Conservation (phyloP, 1,139 yeast genomes). For the Meyerozyma elateridarum region DNA sequence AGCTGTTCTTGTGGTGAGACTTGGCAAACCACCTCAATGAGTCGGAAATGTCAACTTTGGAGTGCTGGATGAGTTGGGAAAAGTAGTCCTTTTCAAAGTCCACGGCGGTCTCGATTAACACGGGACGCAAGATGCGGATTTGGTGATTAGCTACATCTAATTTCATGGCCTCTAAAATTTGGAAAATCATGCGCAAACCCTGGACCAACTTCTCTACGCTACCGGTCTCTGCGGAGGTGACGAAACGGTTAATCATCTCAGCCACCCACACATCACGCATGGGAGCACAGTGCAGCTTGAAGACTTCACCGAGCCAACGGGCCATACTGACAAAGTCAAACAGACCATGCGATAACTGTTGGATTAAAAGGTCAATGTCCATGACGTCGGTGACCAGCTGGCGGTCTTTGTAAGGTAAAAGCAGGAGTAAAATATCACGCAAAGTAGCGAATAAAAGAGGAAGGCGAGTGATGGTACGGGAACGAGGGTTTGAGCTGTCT, state of each 20-base stretch:
- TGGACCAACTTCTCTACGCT: conserved; percentile 60
- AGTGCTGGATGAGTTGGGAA: conserved; percentile 60
- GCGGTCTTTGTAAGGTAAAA: conserved; percentile 77
- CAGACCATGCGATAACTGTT: conserved; percentile 65
- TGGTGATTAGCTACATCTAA: conserved; percentile 94
- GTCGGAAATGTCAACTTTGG: conserved; percentile 62
- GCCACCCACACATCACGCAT: conserved; percentile 91
- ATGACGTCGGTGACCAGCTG: conserved; percentile 65
- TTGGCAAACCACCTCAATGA: conserved; percentile 69
- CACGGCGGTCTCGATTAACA: conserved; percentile 82
- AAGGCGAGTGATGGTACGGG: conserved; percentile 38
- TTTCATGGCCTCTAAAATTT: conserved; percentile 92
- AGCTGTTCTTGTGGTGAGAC: conserved; percentile 24
- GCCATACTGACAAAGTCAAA: conserved; percentile 67
- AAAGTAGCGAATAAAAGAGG: conserved; percentile 72
- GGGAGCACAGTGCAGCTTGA: conserved; percentile 89
- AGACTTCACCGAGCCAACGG: conserved; percentile 65
- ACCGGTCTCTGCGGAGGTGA: conserved; percentile 51
- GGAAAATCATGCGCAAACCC: conserved; percentile 75
- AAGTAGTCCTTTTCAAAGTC: conserved; percentile 89
- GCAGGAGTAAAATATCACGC: conserved; percentile 67
- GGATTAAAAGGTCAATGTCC: conserved; percentile 73
- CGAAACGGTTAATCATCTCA: conserved; percentile 71
- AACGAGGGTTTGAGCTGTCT: conserved; percentile 6
- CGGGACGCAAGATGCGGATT: conserved; percentile 79